Evolutionary conservation across 2,329 filamentous ascomycete genomes (phyloP).

Genomic region (Ascochyta clinopodiicola): DNA sequence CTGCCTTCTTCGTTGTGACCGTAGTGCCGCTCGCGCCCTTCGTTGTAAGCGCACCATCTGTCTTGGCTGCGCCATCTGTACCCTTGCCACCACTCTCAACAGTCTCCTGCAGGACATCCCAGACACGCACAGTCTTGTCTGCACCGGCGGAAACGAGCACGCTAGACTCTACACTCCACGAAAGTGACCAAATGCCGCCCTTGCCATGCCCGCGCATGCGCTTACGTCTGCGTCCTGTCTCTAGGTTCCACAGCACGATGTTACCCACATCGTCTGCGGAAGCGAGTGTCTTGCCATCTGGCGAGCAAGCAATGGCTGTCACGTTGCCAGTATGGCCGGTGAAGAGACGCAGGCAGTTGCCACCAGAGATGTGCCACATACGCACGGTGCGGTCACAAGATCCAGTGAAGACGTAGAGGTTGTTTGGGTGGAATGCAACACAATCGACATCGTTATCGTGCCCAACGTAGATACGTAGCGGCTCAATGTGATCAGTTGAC

Average conservation of each 20-base stretch:
- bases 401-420: slow-evolving; percentile 89
- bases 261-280: slow-evolving; percentile 87
- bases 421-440: slow-evolving; percentile 94
- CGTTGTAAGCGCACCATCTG: slow-evolving; percentile 60
- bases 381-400: slow-evolving; percentile 92
- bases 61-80: slow-evolving; percentile 58
- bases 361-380: slow-evolving; percentile 95
- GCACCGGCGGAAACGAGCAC: slow-evolving; percentile 89
- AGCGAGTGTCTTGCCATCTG: slow-evolving; percentile 88
- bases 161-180: slow-evolving; percentile 91
- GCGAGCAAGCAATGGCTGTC: slow-evolving; percentile 82
- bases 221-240: slow-evolving; percentile 85
- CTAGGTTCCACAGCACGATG: slow-evolving; percentile 93
- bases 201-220: slow-evolving; percentile 92
- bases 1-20: slow-evolving; percentile 67
- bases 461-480: slow-evolving; percentile 85
- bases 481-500: slow-evolving; percentile 90
- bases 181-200: slow-evolving; percentile 90
- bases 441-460: slow-evolving; percentile 93
- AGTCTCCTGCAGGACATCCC: slow-evolving; percentile 82
- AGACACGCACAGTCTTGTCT: slow-evolving; percentile 90
- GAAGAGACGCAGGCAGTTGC: slow-evolving; percentile 87
- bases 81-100: slow-evolving; percentile 57
- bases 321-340: slow-evolving; percentile 90
- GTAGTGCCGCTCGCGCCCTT: slow-evolving; percentile 56